Evolutionary conservation across 352 stramenopile species (phyloP), one percentile per base, ranked within the genome.

Genomic region (Pythium brachiatum): DNA sequence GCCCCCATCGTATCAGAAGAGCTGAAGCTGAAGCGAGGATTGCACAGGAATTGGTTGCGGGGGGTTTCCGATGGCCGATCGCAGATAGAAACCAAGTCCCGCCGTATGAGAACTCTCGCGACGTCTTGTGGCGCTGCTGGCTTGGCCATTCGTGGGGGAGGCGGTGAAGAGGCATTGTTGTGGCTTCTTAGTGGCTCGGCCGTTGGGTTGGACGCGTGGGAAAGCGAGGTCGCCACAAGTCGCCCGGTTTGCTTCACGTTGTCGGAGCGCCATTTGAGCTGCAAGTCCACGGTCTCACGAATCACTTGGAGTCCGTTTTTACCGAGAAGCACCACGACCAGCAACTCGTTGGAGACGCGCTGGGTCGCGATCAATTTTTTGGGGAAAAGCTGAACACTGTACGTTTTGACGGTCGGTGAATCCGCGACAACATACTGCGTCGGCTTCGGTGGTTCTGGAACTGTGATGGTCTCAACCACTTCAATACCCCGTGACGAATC

Each of bases 341-440:
- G 54, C 2, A 83, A 34, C 13, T 79, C 70, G 18, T 70, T 34
- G 32, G 39, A 47, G 18, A 44, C 66, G 21, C 66, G 67, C 27
- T 27, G 53, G 4, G 18, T 23, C n/a, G 53, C 21, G 4, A 58
- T 11, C 2, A 21, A 2, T 54, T 53, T 15, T 38, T 58, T 65
- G 15, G 54, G 62, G 46, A 70, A 73, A 9, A 82, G 53, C 38
- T 78, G 51, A 23, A 83, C 43, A 13, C 43, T 63, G 2, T 75
- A 67, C 4, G 69, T 68, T 18, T 60, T 65, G 4, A 86, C 73
- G 7, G 68, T 43, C 0, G 76, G 76, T 2, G 76, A 81, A 29
- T 86, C 76, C 16, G 69, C 74, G 9, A 79, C 53, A 21, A 70
- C 62, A 36, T 78, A 86, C 36, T 81, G 66, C 9, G 53, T 62